These are phyloP conservation scores for Boletus rex-veris DNA, from an alignment of 768 basidiomycete species.

Conservation along the genomic window DNA sequence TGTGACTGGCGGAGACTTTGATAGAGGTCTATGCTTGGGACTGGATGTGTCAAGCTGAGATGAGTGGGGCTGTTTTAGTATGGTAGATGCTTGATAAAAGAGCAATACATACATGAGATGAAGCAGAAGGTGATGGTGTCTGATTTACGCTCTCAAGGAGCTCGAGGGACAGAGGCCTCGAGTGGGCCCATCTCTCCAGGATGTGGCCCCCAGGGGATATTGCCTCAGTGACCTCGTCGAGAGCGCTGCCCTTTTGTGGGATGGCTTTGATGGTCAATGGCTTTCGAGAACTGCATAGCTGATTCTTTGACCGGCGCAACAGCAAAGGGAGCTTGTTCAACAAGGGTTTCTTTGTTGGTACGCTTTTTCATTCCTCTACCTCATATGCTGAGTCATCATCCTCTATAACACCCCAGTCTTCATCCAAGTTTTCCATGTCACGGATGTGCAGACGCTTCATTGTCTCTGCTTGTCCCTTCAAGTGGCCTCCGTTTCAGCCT, in stretches of 20 bases:
- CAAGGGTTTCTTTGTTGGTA: constrained; percentile 34
- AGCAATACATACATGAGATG: constrained; percentile 21
- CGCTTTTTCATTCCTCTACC: constrained; percentile 39
- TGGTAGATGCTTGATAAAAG: neutral
- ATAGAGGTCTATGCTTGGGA: no score
- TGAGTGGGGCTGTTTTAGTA: neutral
- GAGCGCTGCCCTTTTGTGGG: constrained; percentile 40
- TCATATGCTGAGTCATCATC: constrained; percentile 54
- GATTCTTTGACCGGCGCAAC: constrained; percentile 27
- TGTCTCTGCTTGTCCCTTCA: constrained; percentile 57
- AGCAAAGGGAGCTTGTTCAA: constrained; percentile 21
- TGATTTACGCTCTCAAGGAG: constrained; percentile 50
- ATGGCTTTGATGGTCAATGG: constrained; percentile 19
- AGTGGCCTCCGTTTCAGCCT: constrained; percentile 35
- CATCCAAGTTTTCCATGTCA: constrained; percentile 49
- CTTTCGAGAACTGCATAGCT: constrained; percentile 30
- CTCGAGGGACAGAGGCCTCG: constrained; percentile 67
- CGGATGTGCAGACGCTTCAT: constrained; percentile 58
- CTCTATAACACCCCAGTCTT: constrained; percentile 40
- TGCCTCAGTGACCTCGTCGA: constrained; percentile 61
- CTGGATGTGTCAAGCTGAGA: constrained; percentile 9
- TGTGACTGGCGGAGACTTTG: no score
- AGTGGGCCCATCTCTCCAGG: constrained; percentile 68
- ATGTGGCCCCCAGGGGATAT: constrained; percentile 78
- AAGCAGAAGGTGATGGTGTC: constrained; percentile 40